Evolutionary conservation across 2,329 filamentous ascomycete genomes (phyloP), one percentile per base, ranked within the genome.

Genomic region (Alternaria panax): DNA sequence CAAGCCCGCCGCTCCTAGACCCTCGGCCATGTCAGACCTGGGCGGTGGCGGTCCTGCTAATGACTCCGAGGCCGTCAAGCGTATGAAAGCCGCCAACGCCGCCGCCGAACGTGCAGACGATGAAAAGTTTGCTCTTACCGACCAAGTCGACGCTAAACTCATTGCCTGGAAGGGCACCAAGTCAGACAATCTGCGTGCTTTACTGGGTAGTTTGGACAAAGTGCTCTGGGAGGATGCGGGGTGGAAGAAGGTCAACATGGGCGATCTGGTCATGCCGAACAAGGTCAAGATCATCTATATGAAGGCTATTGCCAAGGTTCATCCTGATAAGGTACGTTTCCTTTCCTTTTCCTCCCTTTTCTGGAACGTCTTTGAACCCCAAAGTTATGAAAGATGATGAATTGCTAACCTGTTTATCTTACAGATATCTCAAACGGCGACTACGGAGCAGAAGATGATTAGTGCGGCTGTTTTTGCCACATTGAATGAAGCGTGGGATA

Each of bases 281-380:
- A 97, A 94, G 84, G 95, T 98, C 77, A 99, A 99, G 86, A 90
- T 99, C 65, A 85, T 91, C 60, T 99, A 99, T 77, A 98, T 99
- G 95, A 97, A 97, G 86, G 95, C 94, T 6, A 98, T 99, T 85
- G 92, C 90, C 11, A 98, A 97, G 84, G 95, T 95, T 69, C 95
- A 99, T 84, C 95, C 95, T 61, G 95, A 99, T 79, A 99, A 99
- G 90, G 95, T 97, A 84, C 79, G 63, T 67, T 62, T 18, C 60
- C 11, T 11, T 20, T 24, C 5, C 7, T 7, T 3, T 16, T 45
- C 28, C 5, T 27, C n/a, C 28, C 22, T 24, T 34, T 51, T n/a
- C 20, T 20, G n/a, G n/a, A n/a, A n/a, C n/a, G n/a, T n/a, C n/a
- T n/a, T n/a, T n/a, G n/a, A n/a, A n/a, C n/a, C n/a, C n/a, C n/a